phyloP scores from a whole-genome alignment of 331 rosid species.

The Cucumis variabilis region DNA sequence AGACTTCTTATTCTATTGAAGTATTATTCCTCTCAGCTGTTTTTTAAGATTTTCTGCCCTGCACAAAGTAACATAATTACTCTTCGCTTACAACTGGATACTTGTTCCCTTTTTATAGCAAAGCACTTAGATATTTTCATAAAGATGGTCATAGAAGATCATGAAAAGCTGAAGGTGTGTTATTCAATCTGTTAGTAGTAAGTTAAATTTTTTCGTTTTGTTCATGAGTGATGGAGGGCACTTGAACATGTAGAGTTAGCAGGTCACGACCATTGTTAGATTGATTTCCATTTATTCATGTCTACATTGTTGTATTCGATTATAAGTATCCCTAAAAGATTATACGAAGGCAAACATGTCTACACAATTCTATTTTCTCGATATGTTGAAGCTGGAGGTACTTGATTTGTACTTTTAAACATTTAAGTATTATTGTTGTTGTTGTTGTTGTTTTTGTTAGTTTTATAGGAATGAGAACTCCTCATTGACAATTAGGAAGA shows the following conservation, averaged over 20 bases:
- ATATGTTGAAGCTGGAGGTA: slow-evolving; percentile 20
- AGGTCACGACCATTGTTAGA: neutral
- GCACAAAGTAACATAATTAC: slow-evolving; percentile 20
- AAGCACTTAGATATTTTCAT: slow-evolving; percentile 75
- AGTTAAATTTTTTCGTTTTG: slow-evolving; percentile 47
- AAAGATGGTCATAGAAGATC: slow-evolving; percentile 86
- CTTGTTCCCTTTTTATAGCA: slow-evolving; percentile 73
- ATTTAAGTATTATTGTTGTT: too few species aligned
- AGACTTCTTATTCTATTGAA: neutral
- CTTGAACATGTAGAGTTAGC: slow-evolving; percentile 5
- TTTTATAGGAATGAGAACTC: neutral
- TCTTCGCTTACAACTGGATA: slow-evolving; percentile 64
- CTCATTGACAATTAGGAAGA: neutral
- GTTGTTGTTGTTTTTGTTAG: neutral
- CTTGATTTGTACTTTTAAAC: neutral
- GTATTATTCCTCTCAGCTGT: slow-evolving; percentile 7
- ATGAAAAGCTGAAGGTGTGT: slow-evolving; percentile 95
- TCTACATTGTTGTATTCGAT: neutral
- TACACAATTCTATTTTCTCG: neutral
- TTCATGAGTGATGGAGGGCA: slow-evolving; percentile 17
- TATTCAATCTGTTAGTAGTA: slow-evolving; percentile 67
- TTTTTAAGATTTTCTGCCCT: slow-evolving; percentile 27
- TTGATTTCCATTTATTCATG: neutral
- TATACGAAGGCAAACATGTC: neutral
- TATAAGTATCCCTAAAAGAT: neutral